Percentiles rank a stretch among this genome's conserved stretches.
Evolutionary conservation across 129 eudicot species (phyloP).

Genomic region (Ambrosia artemisiifolia): DNA sequence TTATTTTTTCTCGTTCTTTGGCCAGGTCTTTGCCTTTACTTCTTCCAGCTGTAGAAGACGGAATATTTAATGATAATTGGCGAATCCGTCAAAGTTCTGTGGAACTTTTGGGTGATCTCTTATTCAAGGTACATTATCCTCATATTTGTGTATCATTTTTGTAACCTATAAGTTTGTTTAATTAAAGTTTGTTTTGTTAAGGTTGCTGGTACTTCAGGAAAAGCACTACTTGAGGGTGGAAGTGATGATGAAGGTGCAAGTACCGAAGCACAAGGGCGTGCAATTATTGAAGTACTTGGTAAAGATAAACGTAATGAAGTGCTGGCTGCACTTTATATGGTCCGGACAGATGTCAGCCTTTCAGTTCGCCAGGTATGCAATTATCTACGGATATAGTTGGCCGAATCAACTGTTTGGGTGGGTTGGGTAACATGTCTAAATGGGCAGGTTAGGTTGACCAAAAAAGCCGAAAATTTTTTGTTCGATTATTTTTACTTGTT

Average conservation of each 20-base stretch:
- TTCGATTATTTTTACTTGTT: background rate
- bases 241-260: constrained; percentile 99
- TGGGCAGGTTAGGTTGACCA: background rate
- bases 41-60: constrained; percentile 99
- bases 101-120: constrained; percentile 89
- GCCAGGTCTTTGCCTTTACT: constrained; percentile 90
- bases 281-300: constrained; percentile 96
- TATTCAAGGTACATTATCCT: constrained; percentile 65
- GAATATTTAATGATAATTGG: constrained; percentile 94
- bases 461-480: background rate
- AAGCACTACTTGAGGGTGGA: constrained; percentile 99
- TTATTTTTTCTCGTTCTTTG: background rate
- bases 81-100: constrained; percentile 99
- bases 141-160: background rate
- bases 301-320: constrained; percentile 94
- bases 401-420: background rate
- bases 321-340: constrained; percentile 98
- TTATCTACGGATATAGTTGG: background rate
- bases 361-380: constrained; percentile 91
- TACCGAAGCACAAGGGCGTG: constrained; percentile 99
- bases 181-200: constrained; percentile 21
- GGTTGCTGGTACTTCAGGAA: constrained; percentile 99
- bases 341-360: constrained; percentile 90
- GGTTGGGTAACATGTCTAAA: background rate
- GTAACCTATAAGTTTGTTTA: background rate